Conservation (phyloP, 2,329 filamentous ascomycete genomes). For the Scedosporium apiospermum region DNA sequence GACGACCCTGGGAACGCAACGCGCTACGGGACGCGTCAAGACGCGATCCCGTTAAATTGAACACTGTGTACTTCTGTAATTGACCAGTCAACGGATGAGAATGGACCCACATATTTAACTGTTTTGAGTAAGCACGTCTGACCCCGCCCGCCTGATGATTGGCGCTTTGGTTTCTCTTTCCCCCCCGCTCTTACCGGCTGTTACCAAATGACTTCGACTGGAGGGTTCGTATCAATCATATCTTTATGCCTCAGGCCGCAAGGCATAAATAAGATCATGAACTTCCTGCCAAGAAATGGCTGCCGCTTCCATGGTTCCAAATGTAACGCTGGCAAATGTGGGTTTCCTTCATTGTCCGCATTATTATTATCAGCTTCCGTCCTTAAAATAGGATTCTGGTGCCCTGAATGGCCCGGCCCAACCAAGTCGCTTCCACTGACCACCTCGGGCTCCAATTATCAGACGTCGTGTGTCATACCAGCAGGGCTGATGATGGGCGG, state of each 20-base stretch:
- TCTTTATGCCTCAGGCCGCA: background rate
- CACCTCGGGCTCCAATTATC: background rate
- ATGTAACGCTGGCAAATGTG: background rate
- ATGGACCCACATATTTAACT: background rate
- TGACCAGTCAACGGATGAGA: background rate
- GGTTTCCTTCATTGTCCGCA: background rate
- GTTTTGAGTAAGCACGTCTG: background rate
- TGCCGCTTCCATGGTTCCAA: background rate
- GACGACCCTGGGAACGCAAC: background rate
- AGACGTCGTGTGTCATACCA: background rate
- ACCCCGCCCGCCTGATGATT: too few species aligned
- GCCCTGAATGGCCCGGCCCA: background rate
- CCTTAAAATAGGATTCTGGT: background rate
- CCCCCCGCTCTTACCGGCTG: too few species aligned
- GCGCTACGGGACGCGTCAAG: background rate
- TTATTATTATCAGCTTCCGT: background rate
- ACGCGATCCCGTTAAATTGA: background rate
- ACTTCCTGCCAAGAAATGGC: background rate
- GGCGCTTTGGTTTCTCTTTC: too few species aligned
- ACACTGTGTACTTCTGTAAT: background rate
- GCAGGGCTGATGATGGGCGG: slow-evolving; percentile 1
- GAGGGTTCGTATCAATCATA: background rate
- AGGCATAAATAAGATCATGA: background rate
- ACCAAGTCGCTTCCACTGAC: background rate
- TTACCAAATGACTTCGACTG: too few species aligned